Conservation (phyloP, 202 grass and related monocot species). For the Miscanthus sacchariflorus region DNA sequence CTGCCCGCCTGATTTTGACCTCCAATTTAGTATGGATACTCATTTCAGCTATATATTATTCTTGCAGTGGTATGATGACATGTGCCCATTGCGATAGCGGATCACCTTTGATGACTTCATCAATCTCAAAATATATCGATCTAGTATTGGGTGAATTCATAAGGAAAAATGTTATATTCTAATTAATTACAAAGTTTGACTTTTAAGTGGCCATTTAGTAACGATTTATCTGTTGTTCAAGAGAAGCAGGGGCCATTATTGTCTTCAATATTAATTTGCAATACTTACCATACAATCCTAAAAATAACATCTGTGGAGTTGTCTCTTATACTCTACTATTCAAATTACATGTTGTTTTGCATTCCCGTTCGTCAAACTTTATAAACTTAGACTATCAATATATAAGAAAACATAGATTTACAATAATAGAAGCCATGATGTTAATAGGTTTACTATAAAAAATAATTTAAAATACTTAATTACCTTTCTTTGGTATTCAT, state of each 20-base stretch:
- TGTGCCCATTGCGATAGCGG: too few species aligned
- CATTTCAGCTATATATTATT: too few species aligned
- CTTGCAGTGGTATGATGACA: too few species aligned
- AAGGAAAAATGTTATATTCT: not conserved
- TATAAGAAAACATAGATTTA: not conserved
- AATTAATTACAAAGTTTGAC: not conserved
- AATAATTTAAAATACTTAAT: not conserved
- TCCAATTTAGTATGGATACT: too few species aligned
- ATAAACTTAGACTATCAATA: not conserved
- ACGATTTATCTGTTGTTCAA: not conserved
- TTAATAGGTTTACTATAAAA: not conserved
- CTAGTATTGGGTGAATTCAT: not conserved
- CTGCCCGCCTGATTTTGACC: too few species aligned
- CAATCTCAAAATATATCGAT: too few species aligned
- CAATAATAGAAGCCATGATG: not conserved
- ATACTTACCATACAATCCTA: not conserved
- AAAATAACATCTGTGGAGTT: not conserved
- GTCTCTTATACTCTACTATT: not conserved
- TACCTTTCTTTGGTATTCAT: not conserved
- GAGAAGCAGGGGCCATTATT: not conserved
- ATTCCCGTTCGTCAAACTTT: not conserved
- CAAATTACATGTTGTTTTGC: not conserved
- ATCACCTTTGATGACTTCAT: too few species aligned
- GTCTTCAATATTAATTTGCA: not conserved
- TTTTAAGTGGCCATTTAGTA: not conserved